Base-by-base conservation (phyloP, 768 basidiomycete species). In the Nidularia pulvinata region DNA sequence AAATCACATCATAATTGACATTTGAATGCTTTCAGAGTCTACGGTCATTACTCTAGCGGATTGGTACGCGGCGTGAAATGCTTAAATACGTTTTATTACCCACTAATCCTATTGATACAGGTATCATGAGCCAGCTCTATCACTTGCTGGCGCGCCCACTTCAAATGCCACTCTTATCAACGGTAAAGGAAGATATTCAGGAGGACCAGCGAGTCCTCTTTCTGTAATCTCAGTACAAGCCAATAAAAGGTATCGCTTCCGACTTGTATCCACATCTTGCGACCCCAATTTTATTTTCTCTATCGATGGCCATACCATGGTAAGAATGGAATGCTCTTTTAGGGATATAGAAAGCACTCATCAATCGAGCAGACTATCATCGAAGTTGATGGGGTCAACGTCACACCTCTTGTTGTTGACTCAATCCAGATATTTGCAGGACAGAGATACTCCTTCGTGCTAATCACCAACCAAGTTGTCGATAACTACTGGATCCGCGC, bases 391-490 rank as follows among this genome's bases (percentile, higher is more conserved):
- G 68, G 72, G 19, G 60, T 68, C 10, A 70, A 74, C 49, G 55
- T 59, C 5, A 52, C 64, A 32, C 72, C 70, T 4, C 52, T 71
- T 19, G 48, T 58, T 6, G 77, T 78, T 4, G 76, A 80, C 48
- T 70, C 68, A 39, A 58, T 73, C 32, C 66, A 68, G 32, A 65
- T 73, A 19, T 73, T 63, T 53, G 67, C 74, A 11, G 49, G 49
- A 1, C 81, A 82, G 55, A 73, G 80, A 6, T 82, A 82, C 50
- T 82, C 81, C 0, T 65, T 81, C 54, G 61, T 82, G 7, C 55
- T 79, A 55, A 57, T 55, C 44, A 59, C 66, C 6, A 60, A 64
- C 50, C 59, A 65, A 37, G 46, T 57, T 1, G 50, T 72, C 33
- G 65, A 59, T 46, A 78, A 76, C 53, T 79, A 78, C 47, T 77